These are phyloP conservation scores for Setomelanomma holmii DNA, from an alignment of 2,329 filamentous ascomycete genomes.

Conservation along the genomic window DNA sequence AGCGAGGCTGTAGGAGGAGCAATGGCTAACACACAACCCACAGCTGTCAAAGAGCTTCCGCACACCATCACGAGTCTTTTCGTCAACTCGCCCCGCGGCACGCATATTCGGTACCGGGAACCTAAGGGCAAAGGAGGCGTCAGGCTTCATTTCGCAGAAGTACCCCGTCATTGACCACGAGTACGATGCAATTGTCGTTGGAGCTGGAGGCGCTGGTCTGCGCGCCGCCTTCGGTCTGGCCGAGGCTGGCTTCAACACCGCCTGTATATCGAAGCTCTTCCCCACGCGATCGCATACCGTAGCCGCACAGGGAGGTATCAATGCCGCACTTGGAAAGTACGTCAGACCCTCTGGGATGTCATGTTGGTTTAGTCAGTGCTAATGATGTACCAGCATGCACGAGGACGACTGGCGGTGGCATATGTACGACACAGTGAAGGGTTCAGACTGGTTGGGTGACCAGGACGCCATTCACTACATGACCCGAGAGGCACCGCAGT, in stretches of 20 bases:
- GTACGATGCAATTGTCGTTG: conserved; percentile 96
- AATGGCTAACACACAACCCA: conserved; percentile 39
- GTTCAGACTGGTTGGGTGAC: conserved; percentile 95
- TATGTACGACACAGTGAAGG: conserved; percentile 99
- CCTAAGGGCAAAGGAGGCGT: conserved; percentile 91
- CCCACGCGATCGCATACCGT: conserved; percentile 86
- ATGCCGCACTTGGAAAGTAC: conserved; percentile 81
- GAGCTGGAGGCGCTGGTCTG: conserved; percentile 81
- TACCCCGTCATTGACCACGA: conserved; percentile 99
- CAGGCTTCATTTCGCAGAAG: conserved; percentile 83
- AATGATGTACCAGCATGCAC: conserved; percentile 71
- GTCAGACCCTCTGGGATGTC: too few species aligned
- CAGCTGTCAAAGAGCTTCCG: conserved; percentile 70
- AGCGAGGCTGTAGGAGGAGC: conserved; percentile 1
- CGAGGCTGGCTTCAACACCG: conserved; percentile 88
- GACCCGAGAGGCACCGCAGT: conserved; percentile 91
- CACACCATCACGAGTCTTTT: conserved; percentile 79
- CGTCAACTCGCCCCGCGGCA: conserved; percentile 81
- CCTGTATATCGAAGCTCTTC: conserved; percentile 86
- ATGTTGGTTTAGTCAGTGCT: too few species aligned
- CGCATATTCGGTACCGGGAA: conserved; percentile 86
- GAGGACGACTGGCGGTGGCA: conserved; percentile 99
- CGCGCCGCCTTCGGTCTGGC: conserved; percentile 85
- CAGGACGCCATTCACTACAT: conserved; percentile 99
- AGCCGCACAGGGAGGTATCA: conserved; percentile 79